Conservation (phyloP, 2,329 filamentous ascomycete species). For the Penicillium capsulatum region DNA sequence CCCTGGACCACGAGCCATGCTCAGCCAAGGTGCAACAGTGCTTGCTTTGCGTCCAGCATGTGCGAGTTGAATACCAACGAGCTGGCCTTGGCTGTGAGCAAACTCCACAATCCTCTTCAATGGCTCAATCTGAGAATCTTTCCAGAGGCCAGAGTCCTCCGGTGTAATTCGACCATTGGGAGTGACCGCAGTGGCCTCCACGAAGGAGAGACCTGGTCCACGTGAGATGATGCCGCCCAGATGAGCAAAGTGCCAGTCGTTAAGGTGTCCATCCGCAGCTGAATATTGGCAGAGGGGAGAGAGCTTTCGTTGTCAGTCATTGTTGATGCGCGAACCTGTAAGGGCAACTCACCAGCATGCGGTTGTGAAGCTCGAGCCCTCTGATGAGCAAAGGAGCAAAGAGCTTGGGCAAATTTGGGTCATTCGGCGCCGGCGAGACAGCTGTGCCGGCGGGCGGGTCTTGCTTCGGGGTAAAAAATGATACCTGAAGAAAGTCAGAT, state of each 20-base stretch:
- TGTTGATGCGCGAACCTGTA: too few relatives aligned
- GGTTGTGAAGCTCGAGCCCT: too few relatives aligned
- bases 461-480: too few relatives aligned
- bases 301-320: too few relatives aligned
- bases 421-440: too few relatives aligned
- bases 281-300: constrained; percentile 62
- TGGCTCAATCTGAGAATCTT: constrained; percentile 71
- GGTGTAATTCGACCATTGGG: constrained; percentile 78
- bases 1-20: too few relatives aligned
- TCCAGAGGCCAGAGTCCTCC: constrained; percentile 59
- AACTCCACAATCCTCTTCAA: constrained; percentile 67
- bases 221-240: constrained; percentile 72
- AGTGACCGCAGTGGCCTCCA: constrained; percentile 73
- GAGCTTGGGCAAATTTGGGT: too few relatives aligned
- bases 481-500: too few relatives aligned
- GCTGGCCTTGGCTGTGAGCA: constrained; percentile 69
- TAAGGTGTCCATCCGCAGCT: constrained; percentile 66
- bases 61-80: constrained; percentile 72
- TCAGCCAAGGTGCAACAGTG: constrained; percentile 50
- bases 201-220: constrained; percentile 68
- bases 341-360: too few relatives aligned
- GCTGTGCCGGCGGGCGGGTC: too few relatives aligned
- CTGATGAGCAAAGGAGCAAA: too few relatives aligned
- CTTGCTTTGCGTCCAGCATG: constrained; percentile 67
- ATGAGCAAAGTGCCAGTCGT: constrained; percentile 75